Conservation (phyloP, 352 stramenopile genomes). For the Phytophthora sp. region DNA sequence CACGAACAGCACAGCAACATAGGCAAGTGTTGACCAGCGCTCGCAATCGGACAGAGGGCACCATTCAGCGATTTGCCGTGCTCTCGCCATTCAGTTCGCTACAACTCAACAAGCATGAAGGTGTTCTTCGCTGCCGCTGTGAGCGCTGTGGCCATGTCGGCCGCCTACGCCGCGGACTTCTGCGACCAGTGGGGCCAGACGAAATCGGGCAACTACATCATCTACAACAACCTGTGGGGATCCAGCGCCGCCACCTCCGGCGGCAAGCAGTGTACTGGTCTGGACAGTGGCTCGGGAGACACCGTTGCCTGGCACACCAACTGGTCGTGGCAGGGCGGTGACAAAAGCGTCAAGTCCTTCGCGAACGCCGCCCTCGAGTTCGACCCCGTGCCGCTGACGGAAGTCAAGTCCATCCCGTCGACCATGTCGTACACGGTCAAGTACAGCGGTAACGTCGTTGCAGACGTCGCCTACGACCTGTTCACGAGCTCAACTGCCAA, state of each 20-base stretch:
- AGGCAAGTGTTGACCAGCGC: slow-evolving; percentile 23
- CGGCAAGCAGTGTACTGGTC: slow-evolving; percentile 50
- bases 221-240: slow-evolving; percentile 61
- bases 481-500: slow-evolving; percentile 41
- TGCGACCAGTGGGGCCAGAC: slow-evolving; percentile 46
- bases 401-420: slow-evolving; percentile 47
- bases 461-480: slow-evolving; percentile 46
- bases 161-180: slow-evolving; percentile 23
- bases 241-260: slow-evolving; percentile 16
- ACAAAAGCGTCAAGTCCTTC: slow-evolving; percentile 50
- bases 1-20: slow-evolving; percentile 7
- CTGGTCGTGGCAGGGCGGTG: slow-evolving; percentile 41
- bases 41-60: neutral
- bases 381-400: slow-evolving; percentile 35
- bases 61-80: slow-evolving; percentile 28
- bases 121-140: slow-evolving; percentile 31
- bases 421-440: slow-evolving; percentile 46
- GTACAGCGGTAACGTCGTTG: slow-evolving; percentile 38
- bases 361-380: slow-evolving; percentile 51
- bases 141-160: slow-evolving; percentile 18
- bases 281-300: slow-evolving; percentile 35
- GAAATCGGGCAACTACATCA: slow-evolving; percentile 44
- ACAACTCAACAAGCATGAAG: slow-evolving; percentile 33
- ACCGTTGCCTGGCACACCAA: slow-evolving; percentile 47
- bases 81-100: slow-evolving; percentile 3